phyloP scores from a whole-genome alignment of 345 rosid genomes.

The Corchorus olitorius region DNA sequence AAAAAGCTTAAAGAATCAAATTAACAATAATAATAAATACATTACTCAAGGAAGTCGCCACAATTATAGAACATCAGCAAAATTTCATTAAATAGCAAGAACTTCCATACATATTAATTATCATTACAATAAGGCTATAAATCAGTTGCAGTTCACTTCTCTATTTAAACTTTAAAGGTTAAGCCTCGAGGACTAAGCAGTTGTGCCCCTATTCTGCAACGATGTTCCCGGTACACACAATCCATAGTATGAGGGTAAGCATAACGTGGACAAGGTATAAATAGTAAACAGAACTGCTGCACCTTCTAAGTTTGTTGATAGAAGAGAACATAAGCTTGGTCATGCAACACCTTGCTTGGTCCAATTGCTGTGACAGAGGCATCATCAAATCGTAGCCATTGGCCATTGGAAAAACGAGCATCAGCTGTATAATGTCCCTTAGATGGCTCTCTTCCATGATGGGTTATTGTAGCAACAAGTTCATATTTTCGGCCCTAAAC shows the following conservation, averaged over 20 bases:
- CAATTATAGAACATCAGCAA: not conserved
- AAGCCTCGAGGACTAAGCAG: not conserved
- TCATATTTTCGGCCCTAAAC: constrained; percentile 78
- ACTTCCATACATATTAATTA: constrained; percentile 15
- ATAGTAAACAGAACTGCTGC: not conserved
- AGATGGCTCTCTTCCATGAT: constrained; percentile 90
- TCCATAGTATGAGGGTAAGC: not conserved
- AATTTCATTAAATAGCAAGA: not conserved
- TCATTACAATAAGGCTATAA: not conserved
- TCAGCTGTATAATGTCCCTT: constrained; percentile 96
- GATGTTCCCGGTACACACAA: not conserved
- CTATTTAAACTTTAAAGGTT: not conserved
- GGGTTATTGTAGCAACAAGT: constrained; percentile 90
- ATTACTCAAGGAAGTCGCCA: constrained; percentile 5
- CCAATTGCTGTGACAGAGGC: constrained; percentile 70
- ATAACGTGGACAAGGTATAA: not conserved
- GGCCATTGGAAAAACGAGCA: constrained; percentile 59
- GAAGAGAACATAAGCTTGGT: constrained; percentile 93
- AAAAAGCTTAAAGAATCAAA: not conserved
- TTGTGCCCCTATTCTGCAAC: not conserved
- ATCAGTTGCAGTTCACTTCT: not conserved
- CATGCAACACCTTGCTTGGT: constrained; percentile 72
- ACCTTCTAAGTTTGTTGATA: constrained; percentile 67
- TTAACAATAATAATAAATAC: constrained; percentile 4
- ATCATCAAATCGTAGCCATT: constrained; percentile 90